phyloP scores from a whole-genome alignment of 106 monocot genomes.

The Dendrobium huoshanense region DNA sequence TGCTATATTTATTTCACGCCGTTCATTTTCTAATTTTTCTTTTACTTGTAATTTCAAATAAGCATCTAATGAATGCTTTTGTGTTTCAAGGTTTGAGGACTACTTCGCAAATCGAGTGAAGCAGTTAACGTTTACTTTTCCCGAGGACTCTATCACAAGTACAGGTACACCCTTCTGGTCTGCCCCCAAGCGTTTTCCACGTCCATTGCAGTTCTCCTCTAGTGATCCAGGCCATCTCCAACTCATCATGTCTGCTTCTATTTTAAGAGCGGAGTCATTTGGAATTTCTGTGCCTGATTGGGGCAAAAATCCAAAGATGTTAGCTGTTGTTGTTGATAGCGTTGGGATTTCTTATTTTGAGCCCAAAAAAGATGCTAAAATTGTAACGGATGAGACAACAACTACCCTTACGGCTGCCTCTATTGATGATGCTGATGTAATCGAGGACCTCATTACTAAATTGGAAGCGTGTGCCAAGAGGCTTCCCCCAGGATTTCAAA shows the following conservation, averaged over 20 bases:
- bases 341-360: background rate
- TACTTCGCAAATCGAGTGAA: slow-evolving; percentile 12
- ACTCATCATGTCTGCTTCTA: slow-evolving; percentile 10
- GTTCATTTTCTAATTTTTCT: background rate
- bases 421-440: slow-evolving; percentile 8
- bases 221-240: slow-evolving; percentile 10
- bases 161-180: slow-evolving; percentile 10
- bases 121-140: slow-evolving; percentile 13
- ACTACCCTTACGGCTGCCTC: background rate
- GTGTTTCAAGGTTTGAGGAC: slow-evolving; percentile 8
- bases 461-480: slow-evolving; percentile 1
- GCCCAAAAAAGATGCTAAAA: slow-evolving; percentile 8
- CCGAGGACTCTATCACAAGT: slow-evolving; percentile 3
- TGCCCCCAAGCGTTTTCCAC: slow-evolving; percentile 12
- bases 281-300: slow-evolving; percentile 11
- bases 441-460: slow-evolving; percentile 10
- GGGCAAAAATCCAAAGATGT: slow-evolving; percentile 7
- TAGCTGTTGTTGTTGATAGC: slow-evolving; percentile 1
- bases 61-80: background rate
- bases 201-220: slow-evolving; percentile 2
- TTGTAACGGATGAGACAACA: slow-evolving; percentile 5
- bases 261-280: slow-evolving; percentile 6
- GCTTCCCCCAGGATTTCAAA: slow-evolving; percentile 2
- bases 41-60: background rate
- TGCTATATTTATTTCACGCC: too few relatives aligned